phyloP scores from a whole-genome alignment of 2,329 filamentous ascomycete genomes.

The Pseudogymnoascus sp. region DNA sequence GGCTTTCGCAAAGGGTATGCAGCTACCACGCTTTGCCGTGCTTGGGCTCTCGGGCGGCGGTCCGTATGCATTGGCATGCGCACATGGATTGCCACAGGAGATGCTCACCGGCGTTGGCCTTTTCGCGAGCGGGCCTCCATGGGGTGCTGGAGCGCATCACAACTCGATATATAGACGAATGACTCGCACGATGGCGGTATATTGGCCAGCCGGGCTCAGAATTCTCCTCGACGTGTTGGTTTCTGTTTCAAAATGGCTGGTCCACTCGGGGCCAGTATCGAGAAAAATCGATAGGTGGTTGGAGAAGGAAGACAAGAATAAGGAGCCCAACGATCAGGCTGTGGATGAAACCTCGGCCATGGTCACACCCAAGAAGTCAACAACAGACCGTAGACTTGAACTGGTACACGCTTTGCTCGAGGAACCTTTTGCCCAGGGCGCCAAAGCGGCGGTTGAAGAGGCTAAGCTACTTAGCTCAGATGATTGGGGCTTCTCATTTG shows the following conservation, averaged over 20 bases:
- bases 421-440: not conserved
- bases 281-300: not conserved
- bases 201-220: not conserved
- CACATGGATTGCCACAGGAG: constrained; percentile 28
- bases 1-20: constrained; percentile 33
- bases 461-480: not conserved
- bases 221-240: not conserved
- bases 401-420: not conserved
- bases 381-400: not conserved
- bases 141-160: not conserved
- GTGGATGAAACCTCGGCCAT: not conserved
- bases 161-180: not conserved
- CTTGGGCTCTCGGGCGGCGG: constrained; percentile 39
- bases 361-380: not conserved
- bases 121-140: not conserved
- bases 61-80: constrained; percentile 40
- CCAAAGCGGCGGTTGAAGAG: not conserved
- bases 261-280: not conserved
- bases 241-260: not conserved
- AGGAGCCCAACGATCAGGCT: not conserved
- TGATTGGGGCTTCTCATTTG: constrained; percentile 16
- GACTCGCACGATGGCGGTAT: not conserved
- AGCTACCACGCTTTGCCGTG: constrained; percentile 34
- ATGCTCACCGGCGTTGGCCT: constrained; percentile 1
- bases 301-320: not conserved